Base-by-base conservation (phyloP, 768 basidiomycete genomes). In the Punctularia strigosozonata region DNA sequence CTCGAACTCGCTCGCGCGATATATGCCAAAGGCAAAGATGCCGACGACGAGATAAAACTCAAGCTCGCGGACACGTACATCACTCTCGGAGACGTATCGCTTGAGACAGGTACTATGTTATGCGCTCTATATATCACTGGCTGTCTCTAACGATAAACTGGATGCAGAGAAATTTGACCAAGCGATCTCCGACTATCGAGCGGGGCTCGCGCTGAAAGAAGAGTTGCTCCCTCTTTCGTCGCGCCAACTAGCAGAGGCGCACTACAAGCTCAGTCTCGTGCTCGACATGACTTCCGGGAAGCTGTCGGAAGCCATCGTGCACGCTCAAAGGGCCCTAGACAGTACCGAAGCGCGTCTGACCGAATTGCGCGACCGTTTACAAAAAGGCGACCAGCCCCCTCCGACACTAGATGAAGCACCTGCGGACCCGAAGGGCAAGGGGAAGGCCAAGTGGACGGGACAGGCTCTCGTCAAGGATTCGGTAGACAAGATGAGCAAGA, bases 221-320 rank as follows among this genome's bases (percentile, higher is more conserved):
- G 64, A 72, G 6, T 64, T 92, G 24, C 73, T 95, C 4, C 84
- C 92, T 1, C 55, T 65, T n/a, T 84, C 84, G n/a, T 91, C 89
- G 4, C 81, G 92, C 31, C 86, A 92, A 49, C 80, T 95, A 47
- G 89, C 92, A 0, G 89, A 91, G 54, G 88, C 81, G 5, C 89
- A 95, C 56, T 95, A 90, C 55, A 91, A 92, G 54, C 71, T 97
- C 45, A 89, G 86, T 52, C 88, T 94, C 55, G 90, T 86, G 10
- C 78, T 91, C 28, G 92, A 97, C 55, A 73, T 94, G 43, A 90
- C 87, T 1, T 75, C 90, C 0, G 86, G 87, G 3, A 73, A 82
- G 8, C 75, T 92, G 4, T 67, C 77, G 12, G 85, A 88, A 41
- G 81, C 92, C 2, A 84, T 97, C 31, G 47, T 56, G 12, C 87